Conservation (phyloP, 768 basidiomycete genomes). For the Suillus luteus region DNA sequence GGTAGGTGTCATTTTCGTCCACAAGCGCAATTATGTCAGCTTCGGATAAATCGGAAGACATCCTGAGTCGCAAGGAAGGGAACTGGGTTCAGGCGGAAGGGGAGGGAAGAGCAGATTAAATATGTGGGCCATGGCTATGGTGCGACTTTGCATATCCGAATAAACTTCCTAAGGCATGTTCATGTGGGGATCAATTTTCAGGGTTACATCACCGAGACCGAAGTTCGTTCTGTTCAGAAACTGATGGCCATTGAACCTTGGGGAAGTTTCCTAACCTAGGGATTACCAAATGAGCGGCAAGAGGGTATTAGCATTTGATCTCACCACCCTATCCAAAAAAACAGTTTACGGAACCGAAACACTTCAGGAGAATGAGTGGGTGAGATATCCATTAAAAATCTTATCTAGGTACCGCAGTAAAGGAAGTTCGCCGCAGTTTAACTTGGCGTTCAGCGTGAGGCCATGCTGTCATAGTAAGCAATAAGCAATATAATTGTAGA, state of each 20-base stretch:
- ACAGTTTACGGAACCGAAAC: neutral
- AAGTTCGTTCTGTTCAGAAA: neutral
- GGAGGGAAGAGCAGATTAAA: neutral
- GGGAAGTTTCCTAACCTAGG: neutral
- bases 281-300: constrained; percentile 1
- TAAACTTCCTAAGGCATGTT: neutral
- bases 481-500: too few species aligned
- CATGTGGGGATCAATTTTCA: neutral
- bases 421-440: neutral
- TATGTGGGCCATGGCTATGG: neutral
- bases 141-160: neutral
- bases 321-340: neutral
- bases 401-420: neutral
- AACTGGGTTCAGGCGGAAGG: neutral
- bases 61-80: neutral
- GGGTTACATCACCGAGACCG: neutral
- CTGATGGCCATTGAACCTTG: neutral
- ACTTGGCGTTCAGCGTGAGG: neutral
- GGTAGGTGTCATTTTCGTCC: constrained; percentile 12
- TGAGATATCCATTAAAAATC: neutral
- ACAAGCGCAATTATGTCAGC: neutral
- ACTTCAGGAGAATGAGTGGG: neutral
- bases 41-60: neutral
- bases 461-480: too few species aligned
- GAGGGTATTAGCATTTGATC: neutral